Conservation (phyloP, 768 basidiomycete species). For the Boletus rubescentipes region DNA sequence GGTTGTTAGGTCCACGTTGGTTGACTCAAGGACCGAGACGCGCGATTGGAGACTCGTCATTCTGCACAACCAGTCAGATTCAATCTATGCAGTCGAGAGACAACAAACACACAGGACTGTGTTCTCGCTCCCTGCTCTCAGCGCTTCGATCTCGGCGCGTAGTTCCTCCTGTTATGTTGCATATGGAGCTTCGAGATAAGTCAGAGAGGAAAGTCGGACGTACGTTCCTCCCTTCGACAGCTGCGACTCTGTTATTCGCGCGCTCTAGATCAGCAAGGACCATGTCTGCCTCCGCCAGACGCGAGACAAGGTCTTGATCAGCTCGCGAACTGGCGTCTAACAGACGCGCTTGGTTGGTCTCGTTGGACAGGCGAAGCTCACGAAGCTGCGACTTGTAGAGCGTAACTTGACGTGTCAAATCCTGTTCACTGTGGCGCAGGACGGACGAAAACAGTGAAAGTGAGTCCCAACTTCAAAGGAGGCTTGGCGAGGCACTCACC, state of each 20-base stretch:
- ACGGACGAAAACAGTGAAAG: not conserved
- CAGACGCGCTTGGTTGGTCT: constrained; percentile 89
- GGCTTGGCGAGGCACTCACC: constrained; percentile 46
- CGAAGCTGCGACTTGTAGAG: constrained; percentile 85
- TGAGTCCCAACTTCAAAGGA: not conserved
- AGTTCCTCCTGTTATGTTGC: constrained; percentile 70
- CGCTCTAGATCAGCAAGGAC: constrained; percentile 91
- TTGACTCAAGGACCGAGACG: constrained; percentile 73
- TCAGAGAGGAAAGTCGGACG: constrained; percentile 17
- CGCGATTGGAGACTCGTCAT: constrained; percentile 58
- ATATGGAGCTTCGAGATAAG: not conserved
- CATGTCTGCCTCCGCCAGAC: constrained; percentile 93
- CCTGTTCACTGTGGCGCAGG: constrained; percentile 68
- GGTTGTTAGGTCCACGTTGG: constrained; percentile 13
- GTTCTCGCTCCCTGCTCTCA: constrained; percentile 74
- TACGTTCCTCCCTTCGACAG: constrained; percentile 92
- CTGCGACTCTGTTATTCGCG: constrained; percentile 90
- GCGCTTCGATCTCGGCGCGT: constrained; percentile 90
- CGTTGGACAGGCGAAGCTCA: constrained; percentile 87
- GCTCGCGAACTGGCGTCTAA: constrained; percentile 89
- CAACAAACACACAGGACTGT: constrained; percentile 58
- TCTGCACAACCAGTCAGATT: constrained; percentile 8
- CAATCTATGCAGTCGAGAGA: not conserved
- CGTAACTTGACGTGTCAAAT: constrained; percentile 88
- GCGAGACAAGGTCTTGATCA: constrained; percentile 90